Evolutionary conservation across 805 yeast species (phyloP), one percentile per base, ranked within the genome.

Genomic region (Babjeviella inositovora): DNA sequence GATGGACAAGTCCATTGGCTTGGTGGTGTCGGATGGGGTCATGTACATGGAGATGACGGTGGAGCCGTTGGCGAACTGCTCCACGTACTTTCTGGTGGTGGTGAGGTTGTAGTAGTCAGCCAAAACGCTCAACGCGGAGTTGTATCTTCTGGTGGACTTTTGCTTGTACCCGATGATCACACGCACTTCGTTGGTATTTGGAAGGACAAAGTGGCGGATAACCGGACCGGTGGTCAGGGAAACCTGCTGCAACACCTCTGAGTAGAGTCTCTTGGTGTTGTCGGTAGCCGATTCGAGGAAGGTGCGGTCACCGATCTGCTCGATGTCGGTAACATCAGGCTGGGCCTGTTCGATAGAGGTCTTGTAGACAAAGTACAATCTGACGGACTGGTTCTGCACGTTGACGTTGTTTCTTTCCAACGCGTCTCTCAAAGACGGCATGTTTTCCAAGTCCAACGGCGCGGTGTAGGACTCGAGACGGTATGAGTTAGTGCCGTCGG

Each of bases 51-150:
- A 84, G 38, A 84, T 68, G 25, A 87, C 64, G 13, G 94, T 74
- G 32, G 74, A 65, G 24, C 93, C 94, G 43, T 85, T 82, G 34
- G 85, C 61, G 45, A 87, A 90, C 45, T 85, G 90, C 49, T 87
- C 98, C 28, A 90, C 84, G 44, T 85, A 90, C 53, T 84, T 84
- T 47, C 95, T 70, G 23, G 90, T 71, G 29, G 85, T 70, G 21
- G 69, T 65, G 36, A 90, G 63, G 32, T 82, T 77, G 52, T 87
- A 87, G 58, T 82, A 90, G 45, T 76, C 76, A 38, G 85, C 85
- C 45, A 87, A 62, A 32, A 85, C 77, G 23, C 81, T 65, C 31
- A 87, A 61, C 11, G 96, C 93, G 17, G 92, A 70, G 48, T 74
- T 81, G 56, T 76, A 87, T 34, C 82, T 74, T 22, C 90, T 75